phyloP scores from a whole-genome alignment of 164 flowering plant species.

The Kalanchoe fedtschenkoi region DNA sequence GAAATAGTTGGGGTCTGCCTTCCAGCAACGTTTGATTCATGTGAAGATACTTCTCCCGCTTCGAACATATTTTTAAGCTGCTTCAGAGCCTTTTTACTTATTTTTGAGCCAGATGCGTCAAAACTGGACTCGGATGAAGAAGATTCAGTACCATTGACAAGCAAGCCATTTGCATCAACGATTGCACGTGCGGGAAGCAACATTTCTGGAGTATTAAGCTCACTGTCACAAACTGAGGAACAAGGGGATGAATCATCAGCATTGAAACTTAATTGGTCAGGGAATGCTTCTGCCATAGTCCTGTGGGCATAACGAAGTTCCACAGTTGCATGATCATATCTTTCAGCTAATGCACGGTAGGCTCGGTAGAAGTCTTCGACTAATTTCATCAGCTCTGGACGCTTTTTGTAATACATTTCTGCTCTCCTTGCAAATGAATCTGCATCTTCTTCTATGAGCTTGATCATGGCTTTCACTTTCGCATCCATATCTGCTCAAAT shows the following conservation, averaged over 20 bases:
- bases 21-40: background rate
- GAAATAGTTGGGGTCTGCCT: background rate
- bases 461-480: constrained; percentile 89
- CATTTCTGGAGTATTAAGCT: constrained; percentile 44
- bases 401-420: constrained; percentile 92
- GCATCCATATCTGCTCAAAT: constrained; percentile 66
- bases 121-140: constrained; percentile 18
- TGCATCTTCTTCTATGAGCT: constrained; percentile 92
- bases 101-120: constrained; percentile 1
- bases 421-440: constrained; percentile 95
- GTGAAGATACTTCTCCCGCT: constrained; percentile 13
- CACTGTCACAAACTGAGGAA: constrained; percentile 26
- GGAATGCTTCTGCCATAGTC: constrained; percentile 75
- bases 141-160: constrained; percentile 29
- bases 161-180: constrained; percentile 39
- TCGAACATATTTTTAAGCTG: constrained; percentile 47
- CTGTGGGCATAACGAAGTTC: constrained; percentile 85
- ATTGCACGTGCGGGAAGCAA: constrained; percentile 18
- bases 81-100: constrained; percentile 34
- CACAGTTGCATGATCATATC: constrained; percentile 79
- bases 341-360: constrained; percentile 90
- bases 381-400: constrained; percentile 89
- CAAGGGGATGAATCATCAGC: constrained; percentile 46
- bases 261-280: constrained; percentile 51
- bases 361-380: constrained; percentile 91